Evolutionary conservation across 2,329 filamentous ascomycete species (phyloP).

Genomic region (Hirsutella thompsonii): DNA sequence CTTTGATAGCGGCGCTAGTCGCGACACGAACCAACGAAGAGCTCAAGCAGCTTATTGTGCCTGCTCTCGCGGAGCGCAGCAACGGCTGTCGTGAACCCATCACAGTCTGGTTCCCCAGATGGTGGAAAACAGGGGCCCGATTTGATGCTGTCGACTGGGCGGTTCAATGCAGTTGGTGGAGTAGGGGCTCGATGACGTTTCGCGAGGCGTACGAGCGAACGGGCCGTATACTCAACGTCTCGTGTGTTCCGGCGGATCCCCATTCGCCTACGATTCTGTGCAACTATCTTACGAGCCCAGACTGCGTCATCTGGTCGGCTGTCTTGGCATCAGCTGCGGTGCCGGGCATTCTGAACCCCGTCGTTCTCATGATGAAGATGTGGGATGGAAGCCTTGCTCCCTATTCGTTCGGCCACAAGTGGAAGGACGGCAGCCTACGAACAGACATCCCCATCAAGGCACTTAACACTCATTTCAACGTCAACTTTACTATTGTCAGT

Average conservation of each 20-base stretch:
- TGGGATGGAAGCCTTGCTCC: slow-evolving; percentile 65
- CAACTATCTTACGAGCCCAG: slow-evolving; percentile 88
- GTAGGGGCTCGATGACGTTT: slow-evolving; percentile 83
- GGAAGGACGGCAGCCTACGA: slow-evolving; percentile 91
- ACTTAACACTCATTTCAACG: slow-evolving; percentile 93
- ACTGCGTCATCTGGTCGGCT: slow-evolving; percentile 97
- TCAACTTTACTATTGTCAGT: slow-evolving; percentile 85
- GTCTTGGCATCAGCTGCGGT: slow-evolving; percentile 91
- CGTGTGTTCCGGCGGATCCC: slow-evolving; percentile 89
- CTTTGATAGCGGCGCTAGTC: slow-evolving; percentile 74
- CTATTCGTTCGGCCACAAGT: slow-evolving; percentile 96
- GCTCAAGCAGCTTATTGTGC: slow-evolving; percentile 70
- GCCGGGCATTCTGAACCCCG: slow-evolving; percentile 88
- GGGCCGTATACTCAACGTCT: slow-evolving; percentile 87
- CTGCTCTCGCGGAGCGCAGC: slow-evolving; percentile 74
- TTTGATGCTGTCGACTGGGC: slow-evolving; percentile 96
- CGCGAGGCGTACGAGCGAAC: slow-evolving; percentile 89
- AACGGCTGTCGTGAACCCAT: slow-evolving; percentile 73
- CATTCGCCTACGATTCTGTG: slow-evolving; percentile 85
- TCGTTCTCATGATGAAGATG: slow-evolving; percentile 85
- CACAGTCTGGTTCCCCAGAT: slow-evolving; percentile 63
- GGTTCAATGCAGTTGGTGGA: slow-evolving; percentile 75
- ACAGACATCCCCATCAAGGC: slow-evolving; percentile 94
- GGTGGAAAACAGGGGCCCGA: slow-evolving; percentile 85
- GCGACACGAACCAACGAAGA: slow-evolving; percentile 88